These are phyloP conservation scores for Umbelopsis vinacea DNA, from an alignment of 192 early-diverging fungal species.

Conservation along the genomic window DNA sequence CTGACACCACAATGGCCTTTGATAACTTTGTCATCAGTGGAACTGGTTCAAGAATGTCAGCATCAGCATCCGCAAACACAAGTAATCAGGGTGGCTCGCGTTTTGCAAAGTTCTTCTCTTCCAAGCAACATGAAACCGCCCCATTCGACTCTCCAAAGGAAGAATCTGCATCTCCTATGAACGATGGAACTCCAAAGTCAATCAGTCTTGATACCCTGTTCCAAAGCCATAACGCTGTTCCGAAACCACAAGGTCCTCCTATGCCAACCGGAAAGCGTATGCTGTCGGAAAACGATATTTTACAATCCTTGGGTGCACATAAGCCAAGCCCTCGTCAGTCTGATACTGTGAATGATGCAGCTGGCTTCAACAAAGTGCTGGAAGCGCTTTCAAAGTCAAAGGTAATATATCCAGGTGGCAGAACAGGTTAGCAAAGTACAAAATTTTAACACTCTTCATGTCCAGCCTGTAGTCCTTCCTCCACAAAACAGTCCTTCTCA, in stretches of 20 bases:
- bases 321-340: constrained; percentile 14
- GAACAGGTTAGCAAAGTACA: no score
- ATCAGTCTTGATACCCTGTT: constrained; percentile 55
- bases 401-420: constrained; percentile 15
- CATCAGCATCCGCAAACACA: constrained; percentile 43
- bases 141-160: background rate
- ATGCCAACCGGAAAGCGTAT: constrained; percentile 30
- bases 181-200: constrained; percentile 22
- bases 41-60: constrained; percentile 21
- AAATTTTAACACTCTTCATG: no score
- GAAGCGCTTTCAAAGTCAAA: constrained; percentile 58
- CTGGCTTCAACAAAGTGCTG: constrained; percentile 57
- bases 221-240: constrained; percentile 38
- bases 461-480: background rate
- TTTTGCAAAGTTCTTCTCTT: constrained; percentile 62
- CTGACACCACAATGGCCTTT: constrained; percentile 13
- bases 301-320: constrained; percentile 49
- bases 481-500: constrained; percentile 3
- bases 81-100: constrained; percentile 57
- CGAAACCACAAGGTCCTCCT: background rate
- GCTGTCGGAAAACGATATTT: constrained; percentile 59
- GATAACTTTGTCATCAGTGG: constrained; percentile 15
- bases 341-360: constrained; percentile 45
- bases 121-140: constrained; percentile 45
- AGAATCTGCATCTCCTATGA: background rate